Conservation (phyloP, 225 moss, liverwort and hornwort genomes). For the Bryoerythrophyllum caledonicum region DNA sequence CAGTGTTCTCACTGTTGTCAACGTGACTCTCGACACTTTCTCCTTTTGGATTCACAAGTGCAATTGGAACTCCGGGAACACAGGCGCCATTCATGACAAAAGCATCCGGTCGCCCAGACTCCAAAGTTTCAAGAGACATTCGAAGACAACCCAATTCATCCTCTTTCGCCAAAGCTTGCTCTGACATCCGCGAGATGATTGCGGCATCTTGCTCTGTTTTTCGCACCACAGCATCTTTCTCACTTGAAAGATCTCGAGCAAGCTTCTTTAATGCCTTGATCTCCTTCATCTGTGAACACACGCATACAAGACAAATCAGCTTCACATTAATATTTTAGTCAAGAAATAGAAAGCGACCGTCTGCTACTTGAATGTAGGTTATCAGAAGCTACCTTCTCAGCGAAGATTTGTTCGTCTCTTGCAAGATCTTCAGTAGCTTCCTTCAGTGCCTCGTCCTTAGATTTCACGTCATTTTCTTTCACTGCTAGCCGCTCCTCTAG, state of each 20-base stretch:
- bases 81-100: constrained; percentile 57
- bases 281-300: constrained; percentile 68
- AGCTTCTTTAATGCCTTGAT: constrained; percentile 72
- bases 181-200: constrained; percentile 60
- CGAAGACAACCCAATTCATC: constrained; percentile 65
- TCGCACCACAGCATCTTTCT: constrained; percentile 59
- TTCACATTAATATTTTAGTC: not conserved
- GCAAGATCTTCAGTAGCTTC: constrained; percentile 80
- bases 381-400: constrained; percentile 56
- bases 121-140: constrained; percentile 52
- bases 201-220: constrained; percentile 57
- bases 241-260: constrained; percentile 63
- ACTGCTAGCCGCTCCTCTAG: constrained; percentile 64
- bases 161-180: constrained; percentile 72
- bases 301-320: not conserved
- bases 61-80: constrained; percentile 26
- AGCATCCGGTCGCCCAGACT: constrained; percentile 62
- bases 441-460: constrained; percentile 65
- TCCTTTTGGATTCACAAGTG: constrained; percentile 27
- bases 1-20: constrained; percentile 26
- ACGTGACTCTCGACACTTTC: constrained; percentile 25
- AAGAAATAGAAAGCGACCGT: not conserved
- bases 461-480: constrained; percentile 70
- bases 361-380: not conserved
- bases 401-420: constrained; percentile 84